Evolutionary conservation across 495 filamentous ascomycete species (phyloP).

Genomic region (Penicillium alfredii): DNA sequence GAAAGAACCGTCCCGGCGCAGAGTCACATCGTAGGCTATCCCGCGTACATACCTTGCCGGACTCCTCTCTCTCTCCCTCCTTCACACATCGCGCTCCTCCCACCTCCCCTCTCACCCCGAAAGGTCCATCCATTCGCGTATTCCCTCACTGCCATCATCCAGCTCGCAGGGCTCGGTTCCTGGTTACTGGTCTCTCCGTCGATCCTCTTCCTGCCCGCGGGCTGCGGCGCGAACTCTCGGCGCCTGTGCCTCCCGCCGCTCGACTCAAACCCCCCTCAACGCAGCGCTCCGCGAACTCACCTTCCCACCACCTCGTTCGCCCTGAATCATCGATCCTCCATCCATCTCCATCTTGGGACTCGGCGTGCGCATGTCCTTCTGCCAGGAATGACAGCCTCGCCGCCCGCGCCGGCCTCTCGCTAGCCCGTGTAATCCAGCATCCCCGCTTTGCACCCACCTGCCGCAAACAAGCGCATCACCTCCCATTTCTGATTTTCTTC

Average conservation of each 20-base stretch:
- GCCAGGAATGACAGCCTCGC: constrained; percentile 44
- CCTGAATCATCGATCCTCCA: constrained; percentile 16
- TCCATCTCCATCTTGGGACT: constrained; percentile 24
- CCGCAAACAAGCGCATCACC: constrained; percentile 36
- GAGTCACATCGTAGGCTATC: constrained; percentile 10
- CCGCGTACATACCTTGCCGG: constrained; percentile 22
- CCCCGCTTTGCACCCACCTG: constrained; percentile 45
- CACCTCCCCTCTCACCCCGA: constrained; percentile 10
- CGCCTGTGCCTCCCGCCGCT: constrained; percentile 35
- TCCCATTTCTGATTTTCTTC: constrained; percentile 26
- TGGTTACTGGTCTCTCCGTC: constrained; percentile 18
- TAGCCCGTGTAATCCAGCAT: constrained; percentile 44
- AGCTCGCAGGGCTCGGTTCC: constrained; percentile 18
- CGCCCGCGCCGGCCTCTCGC: constrained; percentile 40
- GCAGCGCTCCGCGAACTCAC: constrained; percentile 29
- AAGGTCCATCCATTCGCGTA: constrained; percentile 17
- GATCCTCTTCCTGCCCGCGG: constrained; percentile 21
- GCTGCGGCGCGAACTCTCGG: constrained; percentile 33
- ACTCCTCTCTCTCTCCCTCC: constrained; percentile 20
- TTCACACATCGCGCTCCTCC: constrained; percentile 17
- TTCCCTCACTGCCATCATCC: constrained; percentile 9
- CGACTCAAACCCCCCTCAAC: constrained; percentile 31
- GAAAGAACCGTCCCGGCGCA: neutral
- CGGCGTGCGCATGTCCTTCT: constrained; percentile 25
- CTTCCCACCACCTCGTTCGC: constrained; percentile 22